Percentiles rank a stretch among this genome's conserved stretches.
phyloP scores from a whole-genome alignment of 2,329 filamentous ascomycete species.

The Fusarium pseudograminearum region DNA sequence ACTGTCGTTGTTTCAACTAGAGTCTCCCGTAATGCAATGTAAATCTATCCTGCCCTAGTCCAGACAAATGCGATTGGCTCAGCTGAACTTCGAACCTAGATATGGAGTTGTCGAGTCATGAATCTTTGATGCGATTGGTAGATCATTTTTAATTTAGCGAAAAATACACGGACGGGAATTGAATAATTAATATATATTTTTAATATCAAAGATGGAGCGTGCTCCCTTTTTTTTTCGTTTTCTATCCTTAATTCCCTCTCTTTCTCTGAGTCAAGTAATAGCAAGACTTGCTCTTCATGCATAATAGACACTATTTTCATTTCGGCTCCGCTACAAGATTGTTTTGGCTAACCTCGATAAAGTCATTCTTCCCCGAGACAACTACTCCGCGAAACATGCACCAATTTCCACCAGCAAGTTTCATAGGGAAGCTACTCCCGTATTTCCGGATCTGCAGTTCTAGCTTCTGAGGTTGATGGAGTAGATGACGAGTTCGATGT shows the following conservation, averaged over 20 bases:
- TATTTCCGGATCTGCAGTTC: background rate
- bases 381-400: slow-evolving; percentile 50
- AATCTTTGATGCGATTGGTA: slow-evolving; percentile 1
- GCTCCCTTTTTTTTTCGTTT: slow-evolving; percentile 1
- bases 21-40: slow-evolving; percentile 4
- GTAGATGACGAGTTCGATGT: slow-evolving; percentile 24
- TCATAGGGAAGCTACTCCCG: background rate
- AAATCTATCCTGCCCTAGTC: slow-evolving; percentile 6
- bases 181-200: background rate
- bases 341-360: slow-evolving; percentile 3
- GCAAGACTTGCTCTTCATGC: slow-evolving; percentile 1
- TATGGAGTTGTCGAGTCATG: background rate
- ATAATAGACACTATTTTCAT: background rate
- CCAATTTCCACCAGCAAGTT: slow-evolving; percentile 48
- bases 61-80: slow-evolving; percentile 4
- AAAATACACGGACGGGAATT: background rate
- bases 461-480: slow-evolving; percentile 30
- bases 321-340: background rate
- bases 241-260: background rate
- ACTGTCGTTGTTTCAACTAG: slow-evolving; percentile 23
- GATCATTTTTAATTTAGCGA: background rate
- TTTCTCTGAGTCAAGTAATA: background rate
- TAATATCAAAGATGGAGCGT: slow-evolving; percentile 14
- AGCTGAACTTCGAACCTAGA: background rate
- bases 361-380: background rate